phyloP scores from a whole-genome alignment of 345 rosid species.

The Combretum micranthum region DNA sequence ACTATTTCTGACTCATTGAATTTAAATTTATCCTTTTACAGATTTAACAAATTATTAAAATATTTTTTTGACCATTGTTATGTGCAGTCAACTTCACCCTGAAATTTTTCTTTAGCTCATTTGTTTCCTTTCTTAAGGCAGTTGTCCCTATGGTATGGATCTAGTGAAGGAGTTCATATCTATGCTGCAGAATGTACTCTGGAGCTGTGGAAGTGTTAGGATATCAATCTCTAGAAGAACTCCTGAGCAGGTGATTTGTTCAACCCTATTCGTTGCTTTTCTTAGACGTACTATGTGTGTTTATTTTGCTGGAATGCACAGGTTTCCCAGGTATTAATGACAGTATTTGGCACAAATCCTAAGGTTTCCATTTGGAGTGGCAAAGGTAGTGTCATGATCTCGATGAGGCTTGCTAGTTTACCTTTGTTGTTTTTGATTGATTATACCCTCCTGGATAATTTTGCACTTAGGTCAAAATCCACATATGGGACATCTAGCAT shows the following conservation, averaged over 20 bases:
- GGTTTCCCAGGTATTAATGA: conserved; percentile 45
- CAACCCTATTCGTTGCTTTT: background rate
- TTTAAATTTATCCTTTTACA: no score
- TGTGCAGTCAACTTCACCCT: no score
- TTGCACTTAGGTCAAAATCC: conserved; percentile 62
- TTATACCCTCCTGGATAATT: background rate
- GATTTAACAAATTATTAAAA: background rate
- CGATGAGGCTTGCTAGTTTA: background rate
- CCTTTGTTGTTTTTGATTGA: background rate
- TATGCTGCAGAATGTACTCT: conserved; percentile 55
- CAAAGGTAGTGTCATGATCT: conserved; percentile 40
- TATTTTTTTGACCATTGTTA: no score
- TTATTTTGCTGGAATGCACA: conserved; percentile 18
- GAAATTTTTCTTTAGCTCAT: background rate
- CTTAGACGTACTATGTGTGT: conserved; percentile 1
- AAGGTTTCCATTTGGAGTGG: conserved; percentile 79
- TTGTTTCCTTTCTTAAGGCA: conserved; percentile 31
- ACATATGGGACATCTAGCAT: conserved; percentile 85
- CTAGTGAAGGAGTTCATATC: conserved; percentile 56
- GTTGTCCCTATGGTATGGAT: conserved; percentile 67
- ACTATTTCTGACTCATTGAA: no score
- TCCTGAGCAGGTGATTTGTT: conserved; percentile 40
- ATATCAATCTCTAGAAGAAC: conserved; percentile 85
- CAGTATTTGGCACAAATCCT: conserved; percentile 45
- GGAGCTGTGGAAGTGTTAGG: conserved; percentile 84